phyloP scores from a whole-genome alignment of 805 yeast species.

The Candida pseudoglaebosa region DNA sequence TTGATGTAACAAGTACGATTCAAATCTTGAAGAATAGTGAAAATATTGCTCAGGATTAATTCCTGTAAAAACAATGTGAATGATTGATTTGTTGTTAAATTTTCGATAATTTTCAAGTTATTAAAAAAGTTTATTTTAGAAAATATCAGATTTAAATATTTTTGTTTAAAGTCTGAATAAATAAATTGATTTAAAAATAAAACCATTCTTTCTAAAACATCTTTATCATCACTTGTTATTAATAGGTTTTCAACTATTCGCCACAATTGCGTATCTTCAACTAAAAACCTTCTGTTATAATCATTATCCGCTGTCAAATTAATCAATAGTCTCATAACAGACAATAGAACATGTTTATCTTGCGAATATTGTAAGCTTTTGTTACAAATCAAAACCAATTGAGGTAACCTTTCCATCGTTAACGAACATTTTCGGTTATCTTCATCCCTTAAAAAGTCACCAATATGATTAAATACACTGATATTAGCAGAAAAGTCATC shows the following conservation, averaged over 20 bases:
- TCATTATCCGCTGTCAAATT: conserved; percentile 36
- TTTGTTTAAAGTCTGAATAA: conserved; percentile 1
- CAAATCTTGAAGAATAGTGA: background rate
- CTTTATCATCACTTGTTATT: background rate
- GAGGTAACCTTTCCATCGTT: conserved; percentile 1
- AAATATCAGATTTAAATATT: background rate
- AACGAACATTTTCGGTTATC: conserved; percentile 11
- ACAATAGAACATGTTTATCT: conserved; percentile 8
- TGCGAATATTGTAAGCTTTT: background rate
- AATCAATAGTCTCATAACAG: conserved; percentile 27
- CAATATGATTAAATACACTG: conserved; percentile 11
- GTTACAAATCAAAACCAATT: conserved; percentile 1
- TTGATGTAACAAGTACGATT: background rate
- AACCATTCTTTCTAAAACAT: background rate
- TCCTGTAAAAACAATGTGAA: background rate
- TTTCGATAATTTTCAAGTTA: background rate
- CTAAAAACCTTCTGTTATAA: conserved; percentile 14
- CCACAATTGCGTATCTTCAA: conserved; percentile 18
- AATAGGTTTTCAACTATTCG: conserved; percentile 1
- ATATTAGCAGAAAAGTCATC: background rate
- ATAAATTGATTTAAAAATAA: conserved; percentile 6
- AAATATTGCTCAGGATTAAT: background rate
- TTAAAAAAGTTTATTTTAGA: no score
- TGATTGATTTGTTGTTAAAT: background rate
- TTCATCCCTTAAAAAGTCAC: conserved; percentile 20